Evolutionary conservation across 495 filamentous ascomycete species (phyloP).

Genomic region (Clavariopsis aquatica): DNA sequence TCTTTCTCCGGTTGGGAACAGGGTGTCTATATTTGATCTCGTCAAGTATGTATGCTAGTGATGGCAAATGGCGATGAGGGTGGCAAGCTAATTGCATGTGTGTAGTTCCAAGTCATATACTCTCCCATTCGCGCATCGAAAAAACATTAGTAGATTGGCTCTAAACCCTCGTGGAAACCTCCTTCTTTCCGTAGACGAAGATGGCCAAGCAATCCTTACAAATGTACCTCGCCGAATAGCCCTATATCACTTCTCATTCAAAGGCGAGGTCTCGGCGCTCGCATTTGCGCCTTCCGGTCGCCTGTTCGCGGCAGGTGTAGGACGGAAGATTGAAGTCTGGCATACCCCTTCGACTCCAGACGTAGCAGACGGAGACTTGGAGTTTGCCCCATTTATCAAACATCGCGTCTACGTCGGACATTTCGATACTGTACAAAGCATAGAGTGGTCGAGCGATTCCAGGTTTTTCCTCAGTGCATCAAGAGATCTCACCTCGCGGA

Average conservation of each 20-base stretch:
- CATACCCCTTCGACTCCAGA: constrained; percentile 88
- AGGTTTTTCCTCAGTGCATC: constrained; percentile 89
- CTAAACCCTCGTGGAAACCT: constrained; percentile 87
- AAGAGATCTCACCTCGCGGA: constrained; percentile 86
- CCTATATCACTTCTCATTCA: constrained; percentile 93
- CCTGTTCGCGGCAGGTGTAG: constrained; percentile 83
- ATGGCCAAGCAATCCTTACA: constrained; percentile 88
- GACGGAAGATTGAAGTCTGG: constrained; percentile 88
- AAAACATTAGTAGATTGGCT: constrained; percentile 84
- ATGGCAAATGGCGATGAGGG: not conserved
- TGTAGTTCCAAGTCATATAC: constrained; percentile 92
- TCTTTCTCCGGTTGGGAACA: constrained; percentile 95
- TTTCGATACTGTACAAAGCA: constrained; percentile 78
- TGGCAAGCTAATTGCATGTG: constrained; percentile 25
- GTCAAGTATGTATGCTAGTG: constrained; percentile 70
- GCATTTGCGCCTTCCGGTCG: constrained; percentile 89
- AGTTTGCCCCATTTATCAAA: constrained; percentile 91
- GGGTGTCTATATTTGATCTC: constrained; percentile 92
- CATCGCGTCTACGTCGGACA: constrained; percentile 85
- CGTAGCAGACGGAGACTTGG: constrained; percentile 74
- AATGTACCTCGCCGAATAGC: constrained; percentile 81
- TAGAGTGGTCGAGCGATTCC: constrained; percentile 94
- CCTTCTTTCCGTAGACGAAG: constrained; percentile 88
- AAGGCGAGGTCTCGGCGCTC: constrained; percentile 74
- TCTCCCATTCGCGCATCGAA: constrained; percentile 89